A percentile compares a stretch with the other conserved stretches of the same genome.
Evolutionary conservation across 352 stramenopile species (phyloP).

Genomic region (Phytopythium kandeliae): DNA sequence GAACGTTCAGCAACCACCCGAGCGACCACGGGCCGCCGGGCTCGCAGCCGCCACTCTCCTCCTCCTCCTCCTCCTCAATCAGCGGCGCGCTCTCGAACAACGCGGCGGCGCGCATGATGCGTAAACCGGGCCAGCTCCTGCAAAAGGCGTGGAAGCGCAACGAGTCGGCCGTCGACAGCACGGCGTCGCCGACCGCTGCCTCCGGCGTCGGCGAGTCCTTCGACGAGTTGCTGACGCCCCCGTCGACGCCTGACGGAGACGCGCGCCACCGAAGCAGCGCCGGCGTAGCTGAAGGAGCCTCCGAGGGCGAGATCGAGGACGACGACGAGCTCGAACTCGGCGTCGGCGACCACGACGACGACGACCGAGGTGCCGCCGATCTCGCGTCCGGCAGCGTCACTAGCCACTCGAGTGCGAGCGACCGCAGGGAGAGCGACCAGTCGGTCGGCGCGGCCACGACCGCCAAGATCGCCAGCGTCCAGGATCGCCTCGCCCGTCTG

Average conservation of each 20-base stretch:
- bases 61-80: constrained; percentile 15
- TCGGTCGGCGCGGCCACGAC: background rate
- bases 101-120: constrained; percentile 63
- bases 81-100: constrained; percentile 12
- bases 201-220: constrained; percentile 7
- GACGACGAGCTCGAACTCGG: constrained; percentile 1
- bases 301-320: constrained; percentile 4
- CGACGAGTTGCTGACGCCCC: constrained; percentile 19
- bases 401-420: background rate
- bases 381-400: background rate
- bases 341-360: constrained; percentile 4
- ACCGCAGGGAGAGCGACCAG: constrained; percentile 1
- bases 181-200: constrained; percentile 15
- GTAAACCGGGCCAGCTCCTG: constrained; percentile 54
- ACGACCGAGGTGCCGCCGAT: background rate
- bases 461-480: constrained; percentile 19
- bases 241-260: constrained; percentile 14
- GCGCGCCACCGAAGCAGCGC: constrained; percentile 12
- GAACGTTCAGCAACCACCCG: constrained; percentile 46
- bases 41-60: constrained; percentile 8
- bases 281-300: background rate
- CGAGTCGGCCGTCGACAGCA: constrained; percentile 12
- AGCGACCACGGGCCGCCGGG: constrained; percentile 26
- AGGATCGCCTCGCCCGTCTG: constrained; percentile 45
- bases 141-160: constrained; percentile 53